Base-by-base conservation (phyloP, 2,329 filamentous ascomycete genomes). In the Hymenoscyphus linearis region DNA sequence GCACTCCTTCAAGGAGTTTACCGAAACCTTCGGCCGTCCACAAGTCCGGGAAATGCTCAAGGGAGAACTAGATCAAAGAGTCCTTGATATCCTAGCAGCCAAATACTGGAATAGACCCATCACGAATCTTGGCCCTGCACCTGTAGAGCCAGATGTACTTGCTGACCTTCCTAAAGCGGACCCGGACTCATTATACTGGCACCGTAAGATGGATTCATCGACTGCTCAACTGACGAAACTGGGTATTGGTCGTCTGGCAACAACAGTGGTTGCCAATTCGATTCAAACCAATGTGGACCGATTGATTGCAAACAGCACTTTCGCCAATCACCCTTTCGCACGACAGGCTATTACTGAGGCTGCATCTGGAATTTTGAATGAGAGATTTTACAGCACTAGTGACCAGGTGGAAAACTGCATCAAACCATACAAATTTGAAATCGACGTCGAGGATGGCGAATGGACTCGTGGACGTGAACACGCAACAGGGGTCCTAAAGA, bases 381-480 rank as follows among this genome's bases (percentile, higher is more conserved):
- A 99, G 70, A 83, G 93, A 14, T 96, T 96, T 66, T 98, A 97
- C 77, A 95, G 93, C 75, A 99, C 96, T 1, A 95, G 90, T 65
- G 96, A 99, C 71, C 95, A 98, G 76, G 90, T 99, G 0, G 95
- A 99, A 75, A 98, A 98, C 73, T 99, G 93, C 73, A 96, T 99
- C 76, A 99, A 99, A 75, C 95, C 96, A 0, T 99, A 93, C 80
- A 99, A 99, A 74, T 98, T 93, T 68, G 92, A 97, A 65, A 96
- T 99, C 62, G 95, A 99, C 69, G 87, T 99, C 52, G 91, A 96
- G 71, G 90, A 93, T 44, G 81, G 86, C 7, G 96, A 99, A 74
- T 99, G 95, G 95, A 75, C 81, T 3, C 85, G 89, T 63, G 93
- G 92, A 0, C 82, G 93, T 57, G 92, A 96, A 53, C 95, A 96